phyloP scores from a whole-genome alignment of 2,329 filamentous ascomycete genomes.

The Trichoderma aggressivum region DNA sequence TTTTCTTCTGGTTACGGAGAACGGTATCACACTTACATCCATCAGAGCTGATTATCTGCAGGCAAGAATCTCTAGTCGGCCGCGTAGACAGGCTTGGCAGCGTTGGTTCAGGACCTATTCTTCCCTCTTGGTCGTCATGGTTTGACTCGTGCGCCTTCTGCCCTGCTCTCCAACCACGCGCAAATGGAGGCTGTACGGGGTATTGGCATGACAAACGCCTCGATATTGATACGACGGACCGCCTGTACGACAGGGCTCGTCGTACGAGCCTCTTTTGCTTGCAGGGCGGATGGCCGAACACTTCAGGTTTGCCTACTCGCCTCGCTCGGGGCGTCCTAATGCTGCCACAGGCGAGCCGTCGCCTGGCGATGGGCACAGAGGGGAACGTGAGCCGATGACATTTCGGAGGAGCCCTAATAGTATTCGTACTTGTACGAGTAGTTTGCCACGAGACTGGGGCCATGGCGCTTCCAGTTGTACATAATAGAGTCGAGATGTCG shows the following conservation, averaged over 20 bases:
- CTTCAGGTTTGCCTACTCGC: not conserved
- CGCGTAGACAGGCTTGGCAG: not conserved
- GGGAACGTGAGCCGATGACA: not conserved
- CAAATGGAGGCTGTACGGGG: not conserved
- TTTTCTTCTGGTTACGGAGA: not conserved
- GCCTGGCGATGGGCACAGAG: not conserved
- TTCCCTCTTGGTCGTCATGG: not conserved
- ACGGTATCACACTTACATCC: not conserved
- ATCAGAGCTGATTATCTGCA: not conserved
- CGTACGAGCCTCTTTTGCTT: not conserved
- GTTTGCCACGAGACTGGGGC: not conserved
- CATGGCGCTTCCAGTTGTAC: not conserved
- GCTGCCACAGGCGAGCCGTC: not conserved
- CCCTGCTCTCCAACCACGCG: not conserved
- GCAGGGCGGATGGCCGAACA: not conserved
- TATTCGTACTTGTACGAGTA: not conserved
- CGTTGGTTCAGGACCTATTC: not conserved
- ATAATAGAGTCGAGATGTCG: not conserved
- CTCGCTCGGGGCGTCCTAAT: not conserved
- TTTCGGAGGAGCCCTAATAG: not conserved
- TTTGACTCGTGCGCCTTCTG: not conserved
- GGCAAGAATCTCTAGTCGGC: not conserved
- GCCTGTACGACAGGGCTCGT: not conserved
- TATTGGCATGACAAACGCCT: not conserved
- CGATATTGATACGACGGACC: not conserved